A percentile compares a stretch with the other conserved stretches of the same genome.
phyloP scores from a whole-genome alignment of 2,329 filamentous ascomycete species.

The Penicillium aurantiogriseum region DNA sequence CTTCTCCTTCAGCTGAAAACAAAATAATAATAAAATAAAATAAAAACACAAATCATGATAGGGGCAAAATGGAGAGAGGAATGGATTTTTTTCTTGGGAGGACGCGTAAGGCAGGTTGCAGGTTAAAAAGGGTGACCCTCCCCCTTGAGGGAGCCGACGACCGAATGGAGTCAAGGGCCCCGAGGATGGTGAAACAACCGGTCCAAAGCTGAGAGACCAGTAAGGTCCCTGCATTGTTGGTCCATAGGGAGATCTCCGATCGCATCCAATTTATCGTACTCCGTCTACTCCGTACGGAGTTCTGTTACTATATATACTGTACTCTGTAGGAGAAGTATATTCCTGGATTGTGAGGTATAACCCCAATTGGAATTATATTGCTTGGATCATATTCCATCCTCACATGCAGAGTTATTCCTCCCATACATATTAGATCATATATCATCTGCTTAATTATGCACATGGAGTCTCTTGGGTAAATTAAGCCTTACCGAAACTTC shows the following conservation, averaged over 20 bases:
- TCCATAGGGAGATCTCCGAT: constrained; percentile 14
- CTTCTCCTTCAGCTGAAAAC: constrained; percentile 1
- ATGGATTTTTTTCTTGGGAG: constrained; percentile 11
- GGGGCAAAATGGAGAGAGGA: background rate
- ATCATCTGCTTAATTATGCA: background rate
- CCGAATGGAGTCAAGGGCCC: constrained; percentile 30
- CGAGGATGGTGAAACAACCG: constrained; percentile 33
- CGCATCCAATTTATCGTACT: background rate
- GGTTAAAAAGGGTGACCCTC: constrained; percentile 19
- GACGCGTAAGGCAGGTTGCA: constrained; percentile 33
- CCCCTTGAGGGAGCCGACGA: constrained; percentile 14
- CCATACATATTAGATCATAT: background rate
- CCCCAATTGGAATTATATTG: background rate
- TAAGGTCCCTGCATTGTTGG: constrained; percentile 13
- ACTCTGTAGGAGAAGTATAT: background rate
- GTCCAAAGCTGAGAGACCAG: constrained; percentile 15
- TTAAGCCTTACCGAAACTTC: background rate
- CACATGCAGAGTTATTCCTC: background rate
- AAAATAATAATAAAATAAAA: background rate
- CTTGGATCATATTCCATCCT: background rate
- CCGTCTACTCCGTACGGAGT: background rate
- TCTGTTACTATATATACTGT: background rate
- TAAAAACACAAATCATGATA: constrained; percentile 5
- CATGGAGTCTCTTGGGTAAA: background rate
- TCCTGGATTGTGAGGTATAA: background rate